phyloP scores from a whole-genome alignment of 352 stramenopile species.

The Globisporangium parvum region DNA sequence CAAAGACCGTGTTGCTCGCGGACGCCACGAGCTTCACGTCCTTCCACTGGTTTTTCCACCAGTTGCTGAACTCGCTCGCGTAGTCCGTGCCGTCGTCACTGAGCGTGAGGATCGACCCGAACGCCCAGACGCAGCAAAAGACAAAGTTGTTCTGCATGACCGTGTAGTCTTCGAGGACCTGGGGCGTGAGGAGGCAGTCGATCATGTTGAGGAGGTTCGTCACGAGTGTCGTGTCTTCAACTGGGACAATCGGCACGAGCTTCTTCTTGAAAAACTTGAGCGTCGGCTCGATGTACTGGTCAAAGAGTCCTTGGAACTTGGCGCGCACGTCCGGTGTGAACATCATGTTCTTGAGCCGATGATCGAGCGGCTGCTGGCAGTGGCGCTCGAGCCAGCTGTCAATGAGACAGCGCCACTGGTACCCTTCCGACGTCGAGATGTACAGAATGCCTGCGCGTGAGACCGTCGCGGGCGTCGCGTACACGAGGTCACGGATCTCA shows the following conservation, averaged over 20 bases:
- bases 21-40: constrained; percentile 92
- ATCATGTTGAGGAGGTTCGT: constrained; percentile 94
- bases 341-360: constrained; percentile 67
- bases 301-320: constrained; percentile 87
- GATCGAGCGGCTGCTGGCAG: constrained; percentile 50
- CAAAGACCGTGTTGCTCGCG: constrained; percentile 94
- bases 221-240: constrained; percentile 93
- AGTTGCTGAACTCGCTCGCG: constrained; percentile 92
- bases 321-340: constrained; percentile 68
- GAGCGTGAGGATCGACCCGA: constrained; percentile 90
- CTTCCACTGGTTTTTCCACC: constrained; percentile 95
- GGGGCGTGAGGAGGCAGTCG: constrained; percentile 82
- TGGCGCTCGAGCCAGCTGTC: constrained; percentile 89
- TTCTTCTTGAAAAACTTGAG: constrained; percentile 93
- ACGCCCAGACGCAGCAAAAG: constrained; percentile 94
- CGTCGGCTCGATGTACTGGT: constrained; percentile 90
- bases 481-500: constrained; percentile 94
- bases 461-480: constrained; percentile 93
- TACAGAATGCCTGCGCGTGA: constrained; percentile 95
- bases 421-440: constrained; percentile 93
- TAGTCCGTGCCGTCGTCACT: constrained; percentile 94
- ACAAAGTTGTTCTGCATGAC: constrained; percentile 92
- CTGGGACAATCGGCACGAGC: constrained; percentile 85
- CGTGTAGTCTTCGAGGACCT: constrained; percentile 67
- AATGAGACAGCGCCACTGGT: constrained; percentile 94